phyloP scores from a whole-genome alignment of 768 basidiomycete species.

The Tephrocybe rancida region DNA sequence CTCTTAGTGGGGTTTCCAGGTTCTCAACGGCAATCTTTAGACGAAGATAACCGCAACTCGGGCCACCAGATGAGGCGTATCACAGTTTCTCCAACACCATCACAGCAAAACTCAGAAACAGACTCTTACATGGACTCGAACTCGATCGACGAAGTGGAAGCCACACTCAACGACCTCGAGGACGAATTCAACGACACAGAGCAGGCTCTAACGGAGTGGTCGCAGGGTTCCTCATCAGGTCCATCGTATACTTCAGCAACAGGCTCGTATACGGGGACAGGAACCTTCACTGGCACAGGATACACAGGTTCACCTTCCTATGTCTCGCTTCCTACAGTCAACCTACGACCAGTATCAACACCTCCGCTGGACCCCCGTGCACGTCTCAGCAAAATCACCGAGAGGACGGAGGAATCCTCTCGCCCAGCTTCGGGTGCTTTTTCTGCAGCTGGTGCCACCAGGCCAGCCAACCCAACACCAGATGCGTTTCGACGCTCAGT shows the following conservation, averaged over 20 bases:
- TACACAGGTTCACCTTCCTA: slow-evolving; percentile 52
- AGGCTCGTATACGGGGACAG: slow-evolving; percentile 37
- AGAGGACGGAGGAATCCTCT: slow-evolving; percentile 73
- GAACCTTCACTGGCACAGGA: slow-evolving; percentile 32
- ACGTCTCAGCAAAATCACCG: slow-evolving; percentile 77
- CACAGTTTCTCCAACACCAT: slow-evolving; percentile 53
- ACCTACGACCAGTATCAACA: slow-evolving; percentile 33
- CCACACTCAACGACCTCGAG: slow-evolving; percentile 65
- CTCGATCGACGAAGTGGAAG: slow-evolving; percentile 74
- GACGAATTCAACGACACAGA: slow-evolving; percentile 68
- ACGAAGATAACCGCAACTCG: slow-evolving; percentile 42
- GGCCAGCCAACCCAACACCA: slow-evolving; percentile 42
- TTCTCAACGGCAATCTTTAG: slow-evolving; percentile 49
- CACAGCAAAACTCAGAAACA: slow-evolving; percentile 32
- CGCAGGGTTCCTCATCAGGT: slow-evolving; percentile 45
- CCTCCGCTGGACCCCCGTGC: slow-evolving; percentile 37
- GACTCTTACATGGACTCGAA: slow-evolving; percentile 54
- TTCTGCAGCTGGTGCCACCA: slow-evolving; percentile 28
- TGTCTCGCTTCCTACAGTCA: slow-evolving; percentile 42
- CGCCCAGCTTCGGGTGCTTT: slow-evolving; percentile 56
- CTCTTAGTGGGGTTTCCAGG: slow-evolving; percentile 35
- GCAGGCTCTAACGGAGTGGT: slow-evolving; percentile 68
- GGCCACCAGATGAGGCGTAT: slow-evolving; percentile 53
- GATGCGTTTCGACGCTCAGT: slow-evolving; percentile 51
- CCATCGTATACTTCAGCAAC: slow-evolving; percentile 41